Conservation (phyloP, 495 filamentous ascomycete genomes). For the Penicillium robsamsonii region DNA sequence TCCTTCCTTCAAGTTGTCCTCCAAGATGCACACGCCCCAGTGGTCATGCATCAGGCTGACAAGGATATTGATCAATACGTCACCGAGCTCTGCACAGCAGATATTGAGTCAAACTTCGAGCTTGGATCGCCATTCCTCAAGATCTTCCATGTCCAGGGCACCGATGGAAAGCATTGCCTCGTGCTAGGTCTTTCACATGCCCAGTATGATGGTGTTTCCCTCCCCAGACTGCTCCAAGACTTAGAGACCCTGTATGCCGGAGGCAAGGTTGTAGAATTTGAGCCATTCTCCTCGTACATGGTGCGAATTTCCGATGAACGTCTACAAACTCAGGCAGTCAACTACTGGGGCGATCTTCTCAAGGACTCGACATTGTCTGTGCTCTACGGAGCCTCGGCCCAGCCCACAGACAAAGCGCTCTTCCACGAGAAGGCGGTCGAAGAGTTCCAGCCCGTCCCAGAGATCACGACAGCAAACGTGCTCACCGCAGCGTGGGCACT, state of each 20-base stretch:
- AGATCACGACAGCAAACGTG: conserved; percentile 56
- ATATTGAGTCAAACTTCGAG: conserved; percentile 44
- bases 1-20: conserved; percentile 55
- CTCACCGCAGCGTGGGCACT: conserved; percentile 64
- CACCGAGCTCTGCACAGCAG: conserved; percentile 33
- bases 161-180: conserved; percentile 44
- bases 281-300: conserved; percentile 56
- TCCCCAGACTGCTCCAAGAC: conserved; percentile 55
- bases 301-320: conserved; percentile 17
- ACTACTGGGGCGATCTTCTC: conserved; percentile 55
- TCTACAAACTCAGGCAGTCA: conserved; percentile 21
- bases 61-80: conserved; percentile 44
- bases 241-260: conserved; percentile 45
- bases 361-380: conserved; percentile 48
- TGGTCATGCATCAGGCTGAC: conserved; percentile 27
- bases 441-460: conserved; percentile 40
- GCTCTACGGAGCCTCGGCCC: conserved; percentile 34
- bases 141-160: conserved; percentile 46
- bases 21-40: conserved; percentile 34
- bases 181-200: conserved; percentile 62
- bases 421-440: conserved; percentile 40
- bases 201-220: conserved; percentile 66
- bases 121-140: conserved; percentile 58
- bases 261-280: conserved; percentile 23
- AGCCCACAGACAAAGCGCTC: conserved; percentile 36